Base-by-base conservation (phyloP, 371 early-diverging fungal genomes). In the Chytridiales sp. region DNA sequence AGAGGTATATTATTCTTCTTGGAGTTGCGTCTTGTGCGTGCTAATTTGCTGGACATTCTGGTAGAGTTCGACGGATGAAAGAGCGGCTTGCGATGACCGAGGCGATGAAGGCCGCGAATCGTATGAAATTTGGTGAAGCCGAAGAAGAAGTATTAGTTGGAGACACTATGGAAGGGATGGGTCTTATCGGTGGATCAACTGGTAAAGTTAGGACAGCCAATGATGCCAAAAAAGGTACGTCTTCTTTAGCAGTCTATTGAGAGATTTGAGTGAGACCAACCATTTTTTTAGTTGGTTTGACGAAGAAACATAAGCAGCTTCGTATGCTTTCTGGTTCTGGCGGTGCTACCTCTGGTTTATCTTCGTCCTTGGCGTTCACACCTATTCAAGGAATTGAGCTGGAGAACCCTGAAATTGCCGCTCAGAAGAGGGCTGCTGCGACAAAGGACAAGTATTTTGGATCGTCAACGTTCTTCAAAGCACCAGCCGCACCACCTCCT, bases 361-460 rank as follows among this genome's bases (percentile, higher is more conserved):
- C 95, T 0, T 85, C 93, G 0, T 94, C 95, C 2, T 75, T 97
- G 4, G 89, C 97, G 2, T 95, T 97, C 61, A 97, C 96, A 3
- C 96, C 96, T 9, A 90, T 92, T 11, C 95, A 97, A 70, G 96
- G 97, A 50, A 87, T 97, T 68, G 97, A 96, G 69, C 70, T 97
- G 27, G 84, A 87, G 29, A 93, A 95, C 67, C 98, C 98, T 0
- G 89, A 88, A 27, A 81, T 85, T 5, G 75, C 74, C 3, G 56
- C 68, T 79, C 85, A 56, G 84, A 85, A 87, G 59, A 79, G 81
- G 32, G 81, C 82, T 9, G 62, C 61, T n/a, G 52, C 58, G 41
- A 38, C 26, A 1, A 87, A 87, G 49, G 90, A 87, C 54, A 86
- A 84, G 59, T 96, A 92, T 71, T 96, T 96, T 81, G 67, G 70